phyloP scores from a whole-genome alignment of 2,329 filamentous ascomycete genomes.

The Alternaria longipes region DNA sequence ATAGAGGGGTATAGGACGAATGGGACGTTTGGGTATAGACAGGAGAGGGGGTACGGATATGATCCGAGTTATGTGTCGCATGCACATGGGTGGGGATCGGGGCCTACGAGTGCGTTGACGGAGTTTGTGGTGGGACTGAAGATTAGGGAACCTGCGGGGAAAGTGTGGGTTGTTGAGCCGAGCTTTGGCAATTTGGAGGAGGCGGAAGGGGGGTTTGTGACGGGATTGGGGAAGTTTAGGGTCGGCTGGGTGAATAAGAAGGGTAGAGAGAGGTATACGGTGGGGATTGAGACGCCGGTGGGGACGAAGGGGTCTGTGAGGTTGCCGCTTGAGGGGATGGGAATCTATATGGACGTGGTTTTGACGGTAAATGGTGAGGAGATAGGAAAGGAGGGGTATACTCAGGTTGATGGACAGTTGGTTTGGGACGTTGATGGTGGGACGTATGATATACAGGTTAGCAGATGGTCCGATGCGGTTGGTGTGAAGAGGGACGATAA shows the following conservation, averaged over 20 bases:
- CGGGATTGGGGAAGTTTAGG: conserved; percentile 24
- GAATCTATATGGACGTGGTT: neutral
- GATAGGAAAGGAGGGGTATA: too few species aligned
- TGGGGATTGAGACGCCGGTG: conserved; percentile 1
- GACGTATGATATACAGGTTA: too few species aligned
- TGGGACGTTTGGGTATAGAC: conserved; percentile 49
- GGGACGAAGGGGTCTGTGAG: neutral
- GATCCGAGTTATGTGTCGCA: conserved; percentile 49
- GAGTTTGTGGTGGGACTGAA: conserved; percentile 19
- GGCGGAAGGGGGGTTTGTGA: conserved; percentile 29
- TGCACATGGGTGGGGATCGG: conserved; percentile 50
- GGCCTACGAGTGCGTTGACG: conserved; percentile 27
- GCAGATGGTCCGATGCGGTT: neutral
- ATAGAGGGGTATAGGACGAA: conserved; percentile 52
- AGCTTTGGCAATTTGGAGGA: conserved; percentile 25
- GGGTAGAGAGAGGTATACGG: neutral
- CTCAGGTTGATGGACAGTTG: too few species aligned
- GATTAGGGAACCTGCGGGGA: conserved; percentile 15
- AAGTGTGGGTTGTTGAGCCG: conserved; percentile 41
- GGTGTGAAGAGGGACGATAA: conserved; percentile 11
- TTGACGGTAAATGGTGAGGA: too few species aligned
- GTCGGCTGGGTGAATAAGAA: conserved; percentile 3
- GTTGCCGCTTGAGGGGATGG: neutral
- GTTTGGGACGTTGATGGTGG: too few species aligned
- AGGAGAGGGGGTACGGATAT: conserved; percentile 41